Evolutionary conservation across 1,284 basidiomycete species (phyloP).

Genomic region (Prillingera fragicola): DNA sequence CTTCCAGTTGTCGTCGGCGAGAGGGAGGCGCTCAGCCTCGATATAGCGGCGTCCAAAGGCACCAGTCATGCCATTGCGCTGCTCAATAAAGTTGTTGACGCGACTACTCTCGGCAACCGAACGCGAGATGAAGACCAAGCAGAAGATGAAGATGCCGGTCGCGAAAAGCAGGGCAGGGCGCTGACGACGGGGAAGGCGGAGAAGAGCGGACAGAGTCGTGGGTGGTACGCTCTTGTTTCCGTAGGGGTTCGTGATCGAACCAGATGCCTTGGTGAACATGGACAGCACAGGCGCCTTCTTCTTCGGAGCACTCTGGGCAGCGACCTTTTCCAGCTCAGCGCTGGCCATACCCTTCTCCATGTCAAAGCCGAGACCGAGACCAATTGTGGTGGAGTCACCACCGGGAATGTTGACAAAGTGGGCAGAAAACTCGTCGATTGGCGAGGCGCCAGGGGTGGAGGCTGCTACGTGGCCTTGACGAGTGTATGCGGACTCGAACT

Average conservation of each 20-base stretch:
- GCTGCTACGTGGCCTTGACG: not conserved
- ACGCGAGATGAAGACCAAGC: conserved; percentile 22
- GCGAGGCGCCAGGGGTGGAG: conserved; percentile 10
- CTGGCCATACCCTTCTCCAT: no score
- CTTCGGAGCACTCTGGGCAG: not conserved
- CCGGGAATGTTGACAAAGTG: conserved; percentile 6
- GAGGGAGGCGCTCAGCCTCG: conserved; percentile 2
- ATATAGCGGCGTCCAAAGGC: conserved; percentile 11
- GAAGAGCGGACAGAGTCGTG: conserved; percentile 21
- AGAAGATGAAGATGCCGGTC: conserved; percentile 27
- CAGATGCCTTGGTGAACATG: no score
- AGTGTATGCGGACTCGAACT: not conserved
- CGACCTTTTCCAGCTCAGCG: no score
- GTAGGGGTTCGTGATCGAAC: conserved; percentile 27
- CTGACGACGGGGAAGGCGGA: conserved; percentile 32
- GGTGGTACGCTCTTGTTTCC: conserved; percentile 9
- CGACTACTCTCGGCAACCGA: conserved; percentile 13
- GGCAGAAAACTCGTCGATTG: conserved; percentile 13
- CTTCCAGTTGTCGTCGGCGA: conserved; percentile 9
- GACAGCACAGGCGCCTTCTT: no score
- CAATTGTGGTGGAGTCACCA: conserved; percentile 3
- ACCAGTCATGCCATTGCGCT: not conserved
- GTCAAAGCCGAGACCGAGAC: conserved; percentile 12
- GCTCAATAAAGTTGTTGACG: conserved; percentile 10
- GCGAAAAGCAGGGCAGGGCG: conserved; percentile 31